These are phyloP conservation scores for Aphanocladium album DNA, from an alignment of 2,329 filamentous ascomycete genomes.

Conservation along the genomic window DNA sequence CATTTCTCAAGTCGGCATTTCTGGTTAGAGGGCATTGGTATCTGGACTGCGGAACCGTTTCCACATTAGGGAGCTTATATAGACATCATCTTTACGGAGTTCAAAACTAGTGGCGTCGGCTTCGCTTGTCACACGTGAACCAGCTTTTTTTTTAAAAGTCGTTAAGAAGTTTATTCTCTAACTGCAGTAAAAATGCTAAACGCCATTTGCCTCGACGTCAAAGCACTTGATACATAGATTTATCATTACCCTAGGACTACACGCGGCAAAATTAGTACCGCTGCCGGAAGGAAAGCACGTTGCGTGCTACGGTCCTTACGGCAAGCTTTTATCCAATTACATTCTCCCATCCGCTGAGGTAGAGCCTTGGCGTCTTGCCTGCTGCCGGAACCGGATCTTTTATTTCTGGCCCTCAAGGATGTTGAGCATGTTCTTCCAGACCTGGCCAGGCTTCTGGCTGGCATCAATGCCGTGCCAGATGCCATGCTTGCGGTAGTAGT, in stretches of 20 bases:
- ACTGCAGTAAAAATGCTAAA: conserved; percentile 1
- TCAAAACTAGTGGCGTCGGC: neutral
- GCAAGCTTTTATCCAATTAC: conserved; percentile 14
- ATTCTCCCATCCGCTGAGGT: neutral
- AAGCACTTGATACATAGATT: conserved; percentile 10
- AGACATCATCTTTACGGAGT: neutral
- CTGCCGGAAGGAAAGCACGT: neutral
- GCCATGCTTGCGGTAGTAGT: conserved; percentile 94
- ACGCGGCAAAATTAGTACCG: conserved; percentile 2
- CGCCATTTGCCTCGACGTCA: neutral
- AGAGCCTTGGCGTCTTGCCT: neutral
- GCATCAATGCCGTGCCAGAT: conserved; percentile 97
- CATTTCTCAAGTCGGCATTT: neutral
- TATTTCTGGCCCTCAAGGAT: conserved; percentile 65
- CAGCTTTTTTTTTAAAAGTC: neutral
- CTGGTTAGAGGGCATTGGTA: neutral
- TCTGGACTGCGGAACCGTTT: neutral
- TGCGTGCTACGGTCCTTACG: neutral
- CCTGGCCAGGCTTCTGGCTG: conserved; percentile 89
- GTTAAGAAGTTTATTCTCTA: conserved; percentile 2
- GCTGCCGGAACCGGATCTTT: neutral
- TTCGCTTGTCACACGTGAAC: neutral
- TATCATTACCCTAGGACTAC: conserved; percentile 13
- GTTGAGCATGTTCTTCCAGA: conserved; percentile 88
- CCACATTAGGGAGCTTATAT: neutral